Evolutionary conservation across 2,329 filamentous ascomycete genomes (phyloP), one percentile per base, ranked within the genome.

Genomic region (Diaporthe humulicola): DNA sequence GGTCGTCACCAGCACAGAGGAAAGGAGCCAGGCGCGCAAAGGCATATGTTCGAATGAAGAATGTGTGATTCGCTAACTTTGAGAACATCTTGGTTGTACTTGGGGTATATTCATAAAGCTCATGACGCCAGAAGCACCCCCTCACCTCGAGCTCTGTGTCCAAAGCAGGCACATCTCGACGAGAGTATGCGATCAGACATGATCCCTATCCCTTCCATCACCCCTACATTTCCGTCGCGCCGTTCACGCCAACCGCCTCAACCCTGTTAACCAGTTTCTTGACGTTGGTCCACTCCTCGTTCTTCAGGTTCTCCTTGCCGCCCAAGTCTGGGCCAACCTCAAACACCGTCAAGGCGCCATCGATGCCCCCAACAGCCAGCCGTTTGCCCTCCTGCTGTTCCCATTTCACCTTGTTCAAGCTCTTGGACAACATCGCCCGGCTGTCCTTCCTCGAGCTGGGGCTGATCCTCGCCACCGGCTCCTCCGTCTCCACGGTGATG

Each of bases 351-450:
- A 98, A 88, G 2, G 95, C 92, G 15, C 96, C 96, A 81, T 98
- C 96, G 76, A 99, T 93, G 5, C 97, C 97, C 58, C 97, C 97
- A 0, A 95, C 95, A 1, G 96, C 97, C 69, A 98, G 86, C 70
- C 94, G 90, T 84, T 93, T 94, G 66, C 97, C 97, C 81, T 98
- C 96, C 58, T 91, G 93, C 79, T 92, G 92, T 85, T 99, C 97
- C 97, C 97, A 99, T 0, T 95, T 93, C 57, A 98, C 87, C 86
- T 97, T 98, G 84, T 99, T 99, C 80, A 99, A 85, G 82, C 95
- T 98, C 85, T 95, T 93, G 74, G 93, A 94, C 79, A 96, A 88
- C 82, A 95, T 91, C 38, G 91, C 90, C 83, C 90, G 85, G 76
- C 92, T 90, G 61, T 91, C 90, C 79, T 91, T 90, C 81, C 93